Conservation (phyloP, 257 asterid genomes). For the Solanum chaucha region DNA sequence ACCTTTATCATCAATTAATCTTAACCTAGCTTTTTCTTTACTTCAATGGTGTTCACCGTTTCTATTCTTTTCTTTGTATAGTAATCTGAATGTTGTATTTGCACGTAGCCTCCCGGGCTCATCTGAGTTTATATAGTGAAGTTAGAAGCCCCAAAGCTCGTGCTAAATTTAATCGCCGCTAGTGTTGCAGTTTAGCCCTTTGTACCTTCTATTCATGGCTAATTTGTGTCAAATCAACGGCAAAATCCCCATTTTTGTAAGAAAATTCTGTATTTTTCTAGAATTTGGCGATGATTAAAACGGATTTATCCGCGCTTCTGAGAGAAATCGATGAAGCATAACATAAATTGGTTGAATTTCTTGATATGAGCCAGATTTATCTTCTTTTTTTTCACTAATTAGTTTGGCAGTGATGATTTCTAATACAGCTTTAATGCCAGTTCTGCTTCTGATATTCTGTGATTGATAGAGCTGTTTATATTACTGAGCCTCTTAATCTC, state of each 20-base stretch:
- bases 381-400: neutral
- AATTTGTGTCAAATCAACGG: conserved; percentile 70
- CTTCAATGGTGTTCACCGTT: neutral
- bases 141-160: conserved; percentile 78
- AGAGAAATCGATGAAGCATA: conserved; percentile 57
- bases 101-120: conserved; percentile 97
- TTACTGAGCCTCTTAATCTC: conserved; percentile 33
- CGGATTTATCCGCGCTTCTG: conserved; percentile 83
- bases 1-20: rapidly evolving
- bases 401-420: conserved; percentile 43
- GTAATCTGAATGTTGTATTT: neutral
- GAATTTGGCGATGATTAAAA: conserved; percentile 42
- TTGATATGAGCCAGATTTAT: conserved; percentile 54
- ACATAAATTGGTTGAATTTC: conserved; percentile 79
- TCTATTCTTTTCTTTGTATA: no score
- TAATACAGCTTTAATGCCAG: conserved; percentile 75
- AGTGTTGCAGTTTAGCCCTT: conserved; percentile 67
- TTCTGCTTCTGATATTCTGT: conserved; percentile 97
- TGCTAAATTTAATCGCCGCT: no score
- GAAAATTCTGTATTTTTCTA: neutral
- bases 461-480: conserved; percentile 81
- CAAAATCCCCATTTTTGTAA: conserved; percentile 6
- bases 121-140: conserved; percentile 42
- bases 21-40: neutral
- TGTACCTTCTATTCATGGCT: conserved; percentile 41